Conservation (phyloP, 2,329 filamentous ascomycete genomes). For the Ophiosphaerella herpotricha region DNA sequence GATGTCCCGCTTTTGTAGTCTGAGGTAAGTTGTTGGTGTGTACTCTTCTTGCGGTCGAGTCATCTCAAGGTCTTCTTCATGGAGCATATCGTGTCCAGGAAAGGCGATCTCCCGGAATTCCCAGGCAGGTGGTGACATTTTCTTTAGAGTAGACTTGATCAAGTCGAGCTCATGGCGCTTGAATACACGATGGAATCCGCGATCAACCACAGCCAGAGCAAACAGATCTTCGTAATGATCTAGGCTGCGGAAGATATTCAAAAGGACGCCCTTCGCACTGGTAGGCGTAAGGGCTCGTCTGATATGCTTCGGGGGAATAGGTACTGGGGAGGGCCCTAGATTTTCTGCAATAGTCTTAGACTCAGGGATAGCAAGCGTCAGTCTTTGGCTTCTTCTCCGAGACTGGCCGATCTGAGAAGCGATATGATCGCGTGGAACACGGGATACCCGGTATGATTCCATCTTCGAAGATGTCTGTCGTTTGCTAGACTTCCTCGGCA, state of each 20-base stretch:
- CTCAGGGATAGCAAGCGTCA: constrained; percentile 33
- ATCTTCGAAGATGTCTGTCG: constrained; percentile 33
- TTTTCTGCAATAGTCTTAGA: constrained; percentile 26
- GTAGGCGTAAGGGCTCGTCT: constrained; percentile 46
- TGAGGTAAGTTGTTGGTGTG: constrained; percentile 57
- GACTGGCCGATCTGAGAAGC: constrained; percentile 34
- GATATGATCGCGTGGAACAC: constrained; percentile 36
- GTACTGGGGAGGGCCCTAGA: constrained; percentile 24
- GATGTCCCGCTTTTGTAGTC: constrained; percentile 58
- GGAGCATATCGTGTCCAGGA: constrained; percentile 52
- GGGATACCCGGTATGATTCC: constrained; percentile 24
- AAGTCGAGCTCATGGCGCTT: constrained; percentile 61
- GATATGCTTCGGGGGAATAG: constrained; percentile 16
- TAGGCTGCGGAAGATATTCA: constrained; percentile 57
- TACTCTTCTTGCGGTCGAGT: constrained; percentile 58
- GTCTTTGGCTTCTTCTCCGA: constrained; percentile 16
- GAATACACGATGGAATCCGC: constrained; percentile 62
- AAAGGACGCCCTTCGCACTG: constrained; percentile 56
- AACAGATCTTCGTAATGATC: constrained; percentile 60
- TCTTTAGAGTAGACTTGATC: constrained; percentile 56
- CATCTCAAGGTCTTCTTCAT: constrained; percentile 48
- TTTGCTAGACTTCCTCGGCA: constrained; percentile 51
- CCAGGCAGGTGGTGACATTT: constrained; percentile 63
- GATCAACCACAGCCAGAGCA: constrained; percentile 58
- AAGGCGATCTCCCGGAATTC: constrained; percentile 63